Percentiles rank a stretch among this genome's conserved stretches.
Evolutionary conservation across 2,329 filamentous ascomycete genomes (phyloP).

Genomic region (Stachybotrys echinatus): DNA sequence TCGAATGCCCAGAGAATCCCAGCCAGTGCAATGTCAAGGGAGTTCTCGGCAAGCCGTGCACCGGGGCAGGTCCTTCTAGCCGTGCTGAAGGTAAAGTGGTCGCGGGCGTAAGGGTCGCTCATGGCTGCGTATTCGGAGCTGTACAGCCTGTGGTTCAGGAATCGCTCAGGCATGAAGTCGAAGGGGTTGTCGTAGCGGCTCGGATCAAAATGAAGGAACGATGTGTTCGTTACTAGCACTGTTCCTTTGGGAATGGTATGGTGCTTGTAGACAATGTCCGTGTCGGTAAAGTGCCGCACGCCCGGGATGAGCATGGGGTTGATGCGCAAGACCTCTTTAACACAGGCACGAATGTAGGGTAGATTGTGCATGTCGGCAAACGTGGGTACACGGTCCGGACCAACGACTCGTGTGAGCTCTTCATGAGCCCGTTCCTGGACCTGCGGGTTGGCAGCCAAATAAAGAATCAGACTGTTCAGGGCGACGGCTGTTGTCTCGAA

Average conservation of each 20-base stretch:
- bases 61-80: constrained; percentile 32
- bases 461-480: constrained; percentile 6
- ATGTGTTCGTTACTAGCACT: constrained; percentile 4
- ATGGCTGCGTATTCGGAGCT: constrained; percentile 15
- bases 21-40: neutral
- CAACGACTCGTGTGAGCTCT: constrained; percentile 48
- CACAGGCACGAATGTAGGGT: constrained; percentile 47
- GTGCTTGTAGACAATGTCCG: constrained; percentile 7
- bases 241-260: constrained; percentile 8
- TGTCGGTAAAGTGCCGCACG: constrained; percentile 4
- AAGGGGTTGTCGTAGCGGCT: constrained; percentile 6
- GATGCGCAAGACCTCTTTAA: constrained; percentile 54
- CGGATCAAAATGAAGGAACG: constrained; percentile 7
- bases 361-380: constrained; percentile 42
- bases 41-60: neutral
- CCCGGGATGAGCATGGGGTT: constrained; percentile 34
- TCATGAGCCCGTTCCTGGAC: constrained; percentile 32
- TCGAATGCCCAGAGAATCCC: neutral
- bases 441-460: constrained; percentile 5
- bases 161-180: constrained; percentile 2
- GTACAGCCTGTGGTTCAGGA: neutral
- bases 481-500: constrained; percentile 8
- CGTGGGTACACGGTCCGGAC: constrained; percentile 36
- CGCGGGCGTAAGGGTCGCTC: constrained; percentile 17
- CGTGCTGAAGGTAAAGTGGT: constrained; percentile 42